Base-by-base conservation (phyloP, 2,329 filamentous ascomycete species). In the Lasiodiplodia citricola region DNA sequence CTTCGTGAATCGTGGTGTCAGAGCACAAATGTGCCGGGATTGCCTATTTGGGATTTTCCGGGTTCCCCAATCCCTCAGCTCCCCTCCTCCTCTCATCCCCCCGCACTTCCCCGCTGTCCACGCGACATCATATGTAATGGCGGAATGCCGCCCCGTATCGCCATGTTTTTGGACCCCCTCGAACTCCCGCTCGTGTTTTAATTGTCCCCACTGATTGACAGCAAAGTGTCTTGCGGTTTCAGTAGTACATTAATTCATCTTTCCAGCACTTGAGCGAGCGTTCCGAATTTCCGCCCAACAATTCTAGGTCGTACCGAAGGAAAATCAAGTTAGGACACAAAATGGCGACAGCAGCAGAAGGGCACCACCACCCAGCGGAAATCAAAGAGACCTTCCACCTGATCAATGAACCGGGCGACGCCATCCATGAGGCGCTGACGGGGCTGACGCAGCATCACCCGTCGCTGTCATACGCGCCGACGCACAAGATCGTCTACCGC, bases 401-500 rank as follows among this genome's bases (percentile, higher is more conserved):
- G 72, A 78, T 80, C 72, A 79, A 80, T 69, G 71, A 74, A 56
- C 76, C 75, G 28, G 56, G 71, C 52, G 74, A 78, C 57, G 73
- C 77, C 28, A 79, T 80, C 68, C 75, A 76, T 69, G 78, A 80
- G 66, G 77, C 78, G 60, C 70, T 76, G 11, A 74, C 72, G 38
- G 78, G 78, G 66, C 73, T 79, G 13, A 79, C 75, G 21, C 70
- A 76, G 68, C 75, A 78, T 68, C 74, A 79, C 35, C 75, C 77
- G 14, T 68, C 72, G 44, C 74, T 79, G 51, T 77, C 74, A 64
- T 78, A 77, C 71, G 73, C 76, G 52, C 44, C 72, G n/a, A 72
- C 74, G 58, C 78, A 79, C 76, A 80, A 80, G 67, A 76, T 77
- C 68, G 41, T 79, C 66, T 78, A 79, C 71, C 75, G 78, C 62